Evolutionary conservation across 2,329 filamentous ascomycete species (phyloP).

Genomic region (Macrophomina pseudophaseolina): DNA sequence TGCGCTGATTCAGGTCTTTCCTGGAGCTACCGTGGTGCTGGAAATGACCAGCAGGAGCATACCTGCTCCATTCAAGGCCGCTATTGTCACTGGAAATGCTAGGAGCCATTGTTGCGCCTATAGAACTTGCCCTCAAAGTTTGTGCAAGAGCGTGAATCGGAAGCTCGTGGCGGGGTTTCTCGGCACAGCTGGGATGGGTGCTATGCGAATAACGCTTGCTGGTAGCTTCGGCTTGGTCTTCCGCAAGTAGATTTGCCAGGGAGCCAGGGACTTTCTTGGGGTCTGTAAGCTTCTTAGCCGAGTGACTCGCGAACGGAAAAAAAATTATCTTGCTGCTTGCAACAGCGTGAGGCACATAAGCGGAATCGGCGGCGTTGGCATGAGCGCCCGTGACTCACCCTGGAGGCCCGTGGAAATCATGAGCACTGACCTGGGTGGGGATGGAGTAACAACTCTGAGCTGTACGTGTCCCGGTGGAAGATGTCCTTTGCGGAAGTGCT

Average conservation of each 20-base stretch:
- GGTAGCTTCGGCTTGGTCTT: not conserved
- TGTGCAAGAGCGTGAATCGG: slow-evolving; percentile 9
- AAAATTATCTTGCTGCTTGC: not conserved
- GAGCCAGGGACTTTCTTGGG: too few relatives aligned
- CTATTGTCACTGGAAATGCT: not conserved
- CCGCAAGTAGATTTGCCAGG: too few relatives aligned
- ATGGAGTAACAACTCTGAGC: not conserved
- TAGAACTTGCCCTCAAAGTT: slow-evolving; percentile 20
- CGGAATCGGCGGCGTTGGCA: too few relatives aligned
- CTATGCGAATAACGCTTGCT: not conserved
- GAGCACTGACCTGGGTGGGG: not conserved
- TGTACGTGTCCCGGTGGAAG: not conserved
- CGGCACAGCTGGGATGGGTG: not conserved
- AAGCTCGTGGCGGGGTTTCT: not conserved
- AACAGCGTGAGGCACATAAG: not conserved
- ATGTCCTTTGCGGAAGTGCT: not conserved
- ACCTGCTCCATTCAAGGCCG: slow-evolving; percentile 8
- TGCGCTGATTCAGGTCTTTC: slow-evolving; percentile 4
- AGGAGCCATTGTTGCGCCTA: slow-evolving; percentile 24
- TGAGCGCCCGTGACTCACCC: too few relatives aligned
- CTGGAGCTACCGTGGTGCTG: not conserved
- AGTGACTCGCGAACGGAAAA: not conserved
- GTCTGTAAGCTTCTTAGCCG: too few relatives aligned
- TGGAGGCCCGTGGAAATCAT: too few relatives aligned
- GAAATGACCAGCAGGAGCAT: not conserved